Conservation (phyloP, 345 rosid genomes). For the Eutrema heterophyllum region DNA sequence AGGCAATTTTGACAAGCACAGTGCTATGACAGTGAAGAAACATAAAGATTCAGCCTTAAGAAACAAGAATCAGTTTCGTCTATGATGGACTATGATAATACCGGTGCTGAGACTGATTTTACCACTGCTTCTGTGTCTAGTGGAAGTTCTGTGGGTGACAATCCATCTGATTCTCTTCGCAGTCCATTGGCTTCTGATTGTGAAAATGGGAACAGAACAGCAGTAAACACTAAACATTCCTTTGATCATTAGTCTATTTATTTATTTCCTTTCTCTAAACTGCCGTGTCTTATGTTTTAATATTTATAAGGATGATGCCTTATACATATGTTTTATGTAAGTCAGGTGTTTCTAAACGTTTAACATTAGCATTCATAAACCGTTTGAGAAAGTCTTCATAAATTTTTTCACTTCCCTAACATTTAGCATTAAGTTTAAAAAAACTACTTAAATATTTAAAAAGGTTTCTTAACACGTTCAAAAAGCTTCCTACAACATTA, state of each 20-base stretch:
- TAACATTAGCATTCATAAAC: too few relatives aligned
- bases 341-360: too few relatives aligned
- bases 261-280: neutral
- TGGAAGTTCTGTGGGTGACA: constrained; percentile 63
- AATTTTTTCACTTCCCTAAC: too few relatives aligned
- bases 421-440: too few relatives aligned
- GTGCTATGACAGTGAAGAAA: neutral
- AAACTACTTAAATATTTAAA: too few relatives aligned
- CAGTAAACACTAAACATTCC: constrained; percentile 32
- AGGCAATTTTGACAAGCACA: neutral
- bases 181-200: constrained; percentile 74
- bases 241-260: neutral
- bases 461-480: too few relatives aligned
- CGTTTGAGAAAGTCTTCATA: too few relatives aligned
- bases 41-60: neutral
- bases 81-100: neutral
- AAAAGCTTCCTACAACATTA: too few relatives aligned
- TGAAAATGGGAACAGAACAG: constrained; percentile 58
- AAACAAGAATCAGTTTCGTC: neutral
- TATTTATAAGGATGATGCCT: neutral
- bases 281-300: neutral
- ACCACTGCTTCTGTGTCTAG: constrained; percentile 63
- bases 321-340: too few relatives aligned
- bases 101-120: constrained; percentile 52
- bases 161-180: constrained; percentile 52